Evolutionary conservation across 1,139 yeast species (phyloP), one percentile per base, ranked within the genome.

Genomic region (Pichia sorboxylosa): DNA sequence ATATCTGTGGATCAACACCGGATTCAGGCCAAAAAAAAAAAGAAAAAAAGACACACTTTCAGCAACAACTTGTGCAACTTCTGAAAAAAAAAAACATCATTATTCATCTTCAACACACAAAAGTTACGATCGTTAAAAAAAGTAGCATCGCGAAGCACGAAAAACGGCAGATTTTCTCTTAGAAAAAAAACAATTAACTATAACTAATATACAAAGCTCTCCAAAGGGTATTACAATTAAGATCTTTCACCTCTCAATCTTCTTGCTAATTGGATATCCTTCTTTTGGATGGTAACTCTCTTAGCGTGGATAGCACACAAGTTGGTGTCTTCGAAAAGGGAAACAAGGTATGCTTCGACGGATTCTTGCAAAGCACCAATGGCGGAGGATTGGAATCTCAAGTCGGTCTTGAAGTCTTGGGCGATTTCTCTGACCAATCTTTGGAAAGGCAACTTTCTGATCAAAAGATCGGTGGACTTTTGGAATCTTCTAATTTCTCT

Each of bases 401-500:
- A 78, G 62, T 85, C 96, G 54, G 95, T 82, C 77, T 85, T 85
- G 80, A 84, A 84, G 63, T 85, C 95, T 69, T 87, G 95, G 46
- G 96, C 95, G 55, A 87, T 83, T 69, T 87, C 96, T 69, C 96
- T 80, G 43, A 87, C 96, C 61, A 87, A 78, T 76, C 97, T 82
- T 73, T 87, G 96, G 93, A 85, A 85, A 46, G 97, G 97, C 55
- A 87, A 76, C 71, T 87, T 85, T 78, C 97, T 84, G 68, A 87
- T 85, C 63, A 87, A 76, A 42, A 87, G 73, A 68, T 87, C 97
- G 57, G 96, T 87, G 46, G 95, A 82, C 69, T 87, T 87, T 73
- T 87, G 96, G 77, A 87, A 87, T 73, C 96, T 84, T 80, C 96
- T 84, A 60, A 87, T 87, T 73, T 87, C 97, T 81, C 96, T 87